phyloP scores from a whole-genome alignment of 306 rosid genomes.

The Gleditsia sinensis region DNA sequence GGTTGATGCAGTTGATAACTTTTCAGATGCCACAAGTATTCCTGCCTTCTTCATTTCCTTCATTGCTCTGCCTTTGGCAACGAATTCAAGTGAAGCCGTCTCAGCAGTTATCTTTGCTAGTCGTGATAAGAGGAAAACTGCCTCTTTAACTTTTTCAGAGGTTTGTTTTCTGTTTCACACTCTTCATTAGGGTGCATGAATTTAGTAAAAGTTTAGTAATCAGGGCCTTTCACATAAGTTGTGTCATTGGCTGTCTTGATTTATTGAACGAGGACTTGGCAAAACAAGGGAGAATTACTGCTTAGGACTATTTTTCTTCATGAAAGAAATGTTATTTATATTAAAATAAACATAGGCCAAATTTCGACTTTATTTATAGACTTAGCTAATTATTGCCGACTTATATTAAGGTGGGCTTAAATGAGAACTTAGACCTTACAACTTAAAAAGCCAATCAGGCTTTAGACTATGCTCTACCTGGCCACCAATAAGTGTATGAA shows the following conservation, averaged over 20 bases:
- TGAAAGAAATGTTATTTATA: too few relatives aligned
- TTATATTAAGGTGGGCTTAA: too few relatives aligned
- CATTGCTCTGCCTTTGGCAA: slow-evolving; percentile 80
- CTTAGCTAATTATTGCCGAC: too few relatives aligned
- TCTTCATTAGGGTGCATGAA: background rate
- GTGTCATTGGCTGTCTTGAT: background rate
- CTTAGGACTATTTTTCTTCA: too few relatives aligned
- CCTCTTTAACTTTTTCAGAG: slow-evolving; percentile 93
- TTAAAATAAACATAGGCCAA: too few relatives aligned
- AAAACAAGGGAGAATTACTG: background rate
- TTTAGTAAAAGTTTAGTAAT: background rate
- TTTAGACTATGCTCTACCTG: too few relatives aligned
- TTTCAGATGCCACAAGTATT: slow-evolving; percentile 79
- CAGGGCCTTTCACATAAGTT: background rate
- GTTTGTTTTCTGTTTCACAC: slow-evolving; percentile 50
- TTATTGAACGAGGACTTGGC: background rate
- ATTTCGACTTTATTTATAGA: too few relatives aligned
- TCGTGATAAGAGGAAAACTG: slow-evolving; percentile 72
- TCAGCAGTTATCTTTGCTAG: slow-evolving; percentile 86
- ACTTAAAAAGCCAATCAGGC: too few relatives aligned
- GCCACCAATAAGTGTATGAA: background rate
- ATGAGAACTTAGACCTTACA: too few relatives aligned
- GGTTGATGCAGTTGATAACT: slow-evolving; percentile 84
- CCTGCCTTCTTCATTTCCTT: slow-evolving; percentile 97
- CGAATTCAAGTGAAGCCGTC: slow-evolving; percentile 91